Evolutionary conservation across 306 rosid genomes (phyloP), one percentile per base, ranked within the genome.

Genomic region (Quercus wislizeni): DNA sequence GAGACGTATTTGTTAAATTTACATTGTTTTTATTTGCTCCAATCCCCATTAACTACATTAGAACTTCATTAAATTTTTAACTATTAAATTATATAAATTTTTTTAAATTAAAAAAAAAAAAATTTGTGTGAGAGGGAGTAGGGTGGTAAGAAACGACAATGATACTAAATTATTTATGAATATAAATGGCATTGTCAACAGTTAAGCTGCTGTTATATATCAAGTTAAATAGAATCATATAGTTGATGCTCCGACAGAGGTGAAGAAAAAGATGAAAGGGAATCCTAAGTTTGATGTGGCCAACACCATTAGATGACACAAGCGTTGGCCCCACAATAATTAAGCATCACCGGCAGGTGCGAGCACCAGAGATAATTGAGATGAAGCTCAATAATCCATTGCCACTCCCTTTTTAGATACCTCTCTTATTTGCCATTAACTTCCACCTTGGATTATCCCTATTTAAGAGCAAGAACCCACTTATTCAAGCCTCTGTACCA

Each of bases 251-350:
- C 25, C 28, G 25, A 56, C 56, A 58, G 77, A 71, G 78, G 79
- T 65, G 75, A 84, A 38, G 76, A 68, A 74, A 79, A 76, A 80
- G 69, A 46, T 79, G 67, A 79, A 19, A 33, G 74, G 77, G 90
- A 87, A 89, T 88, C 85, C 75, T 74, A 88, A 81, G 82, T 84
- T 82, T 78, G 78, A 80, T 76, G 83, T 79, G 75, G 83, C 78
- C 86, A 82, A 74, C 82, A 82, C 77, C 78, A 73, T 70, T 23
- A 62, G 82, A 83, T 85, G 88, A 86, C 85, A 87, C 75, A 73
- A 84, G 84, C 88, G 80, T 57, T 85, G 86, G 74, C 85, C 80
- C 83, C 86, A 82, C 74, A 77, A 78, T 71, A 80, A 78, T 79
- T 84, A 80, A 78, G 86, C 90, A 85, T 82, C 85, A 76, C 69